Conservation (phyloP, 345 rosid species). For the Bruguiera sexangula region DNA sequence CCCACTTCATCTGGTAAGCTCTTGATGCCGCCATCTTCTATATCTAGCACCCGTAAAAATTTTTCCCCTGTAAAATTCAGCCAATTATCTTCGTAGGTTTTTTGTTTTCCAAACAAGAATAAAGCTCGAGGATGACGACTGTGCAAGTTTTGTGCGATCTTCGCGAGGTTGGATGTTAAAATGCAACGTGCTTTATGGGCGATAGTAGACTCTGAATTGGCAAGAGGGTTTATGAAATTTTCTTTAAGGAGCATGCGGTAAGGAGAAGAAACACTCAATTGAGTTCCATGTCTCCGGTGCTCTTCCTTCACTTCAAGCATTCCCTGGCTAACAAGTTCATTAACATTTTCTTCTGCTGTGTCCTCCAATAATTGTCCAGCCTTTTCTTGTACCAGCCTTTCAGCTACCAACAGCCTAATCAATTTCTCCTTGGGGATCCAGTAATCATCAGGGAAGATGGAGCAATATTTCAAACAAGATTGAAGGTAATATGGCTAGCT, state of each 20-base stretch:
- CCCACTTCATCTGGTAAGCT: constrained; percentile 36
- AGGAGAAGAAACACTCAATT: constrained; percentile 19
- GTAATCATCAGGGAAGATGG: constrained; percentile 33
- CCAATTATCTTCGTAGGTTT: constrained; percentile 30
- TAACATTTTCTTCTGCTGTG: constrained; percentile 30
- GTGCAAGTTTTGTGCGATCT: constrained; percentile 12
- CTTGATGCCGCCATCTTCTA: constrained; percentile 28
- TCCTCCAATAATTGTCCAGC: constrained; percentile 29
- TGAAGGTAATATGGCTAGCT: constrained; percentile 37
- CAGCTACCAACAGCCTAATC: constrained; percentile 33
- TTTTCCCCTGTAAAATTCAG: constrained; percentile 28
- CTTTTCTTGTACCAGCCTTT: constrained; percentile 32
- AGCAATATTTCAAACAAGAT: constrained; percentile 30
- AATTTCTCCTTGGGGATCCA: constrained; percentile 31
- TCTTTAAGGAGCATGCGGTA: constrained; percentile 12
- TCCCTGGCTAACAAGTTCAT: constrained; percentile 29
- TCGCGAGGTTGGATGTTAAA: constrained; percentile 20
- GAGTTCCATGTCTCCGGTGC: constrained; percentile 12
- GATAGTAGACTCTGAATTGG: constrained; percentile 15
- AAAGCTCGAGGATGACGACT: constrained; percentile 26
- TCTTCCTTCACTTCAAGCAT: constrained; percentile 26
- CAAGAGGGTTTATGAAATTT: constrained; percentile 4
- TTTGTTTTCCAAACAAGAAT: constrained; percentile 30
- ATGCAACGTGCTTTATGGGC: constrained; percentile 16
- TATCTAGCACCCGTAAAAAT: constrained; percentile 31